Base-by-base conservation (phyloP, 2,329 filamentous ascomycete genomes). In the Paecilomyces dactylethromorphus region DNA sequence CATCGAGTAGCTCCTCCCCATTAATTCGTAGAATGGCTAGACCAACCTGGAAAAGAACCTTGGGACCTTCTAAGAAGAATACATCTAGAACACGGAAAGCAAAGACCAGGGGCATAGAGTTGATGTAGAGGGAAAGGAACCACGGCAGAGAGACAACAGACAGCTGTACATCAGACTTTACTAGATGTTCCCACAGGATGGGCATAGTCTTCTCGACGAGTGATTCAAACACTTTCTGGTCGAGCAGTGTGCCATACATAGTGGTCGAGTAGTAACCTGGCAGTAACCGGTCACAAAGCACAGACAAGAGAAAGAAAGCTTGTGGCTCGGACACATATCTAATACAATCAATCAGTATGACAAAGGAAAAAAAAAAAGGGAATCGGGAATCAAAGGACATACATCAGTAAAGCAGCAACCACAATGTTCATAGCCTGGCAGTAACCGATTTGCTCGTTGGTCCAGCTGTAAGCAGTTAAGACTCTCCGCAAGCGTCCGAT, bases 361-460 rank as follows among this genome's bases (percentile, higher is more conserved):
- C 5, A 15, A 26, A n/a, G n/a, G n/a, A n/a, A n/a, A n/a, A n/a
- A n/a, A n/a, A n/a, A 35, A 35, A 13, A 24, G 15, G 21, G 49
- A 54, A n/a, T n/a, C 12, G 24, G 53, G 29, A 22, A 24, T 15
- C 45, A 39, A 54, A 51, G 22, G 18, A 77, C 82, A 64, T 78
- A 87, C 81, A 99, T 99, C 66, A 99, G 83, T 59, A 99, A 79
- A n/a, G 94, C 94, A 18, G 94, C 94, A 57, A 97, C 93, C 33
- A 99, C 94, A 66, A 99, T 99, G 74, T 99, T 99, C 94, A 99
- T 99, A 62, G 94, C 94, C 76, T 99, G 94, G 74, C 94, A 99
- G 76, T 99, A 99, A 65, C 94, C 94, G 58, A 99, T 92, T 64
- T 97, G 92, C 56, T 90, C 84, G 68, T 99, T 94, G 54, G 88